Percentiles rank a stretch among this genome's conserved stretches.
Conservation (phyloP, 768 basidiomycete species). For the Tremella yokohamensis region DNA sequence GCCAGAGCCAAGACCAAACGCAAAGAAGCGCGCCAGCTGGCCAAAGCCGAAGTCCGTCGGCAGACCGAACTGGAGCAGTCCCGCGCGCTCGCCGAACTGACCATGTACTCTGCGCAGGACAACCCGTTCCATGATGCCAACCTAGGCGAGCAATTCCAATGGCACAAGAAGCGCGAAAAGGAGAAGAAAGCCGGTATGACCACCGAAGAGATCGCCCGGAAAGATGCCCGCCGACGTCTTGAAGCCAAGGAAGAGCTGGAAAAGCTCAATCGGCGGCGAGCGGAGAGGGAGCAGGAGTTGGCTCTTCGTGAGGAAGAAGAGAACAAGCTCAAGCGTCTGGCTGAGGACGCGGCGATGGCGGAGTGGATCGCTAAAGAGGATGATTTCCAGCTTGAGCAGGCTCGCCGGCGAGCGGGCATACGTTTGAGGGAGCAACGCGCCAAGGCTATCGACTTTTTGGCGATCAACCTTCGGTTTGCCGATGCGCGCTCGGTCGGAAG, state of each 20-base stretch:
- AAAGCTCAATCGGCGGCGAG: slow-evolving; percentile 78
- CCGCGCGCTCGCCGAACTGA: slow-evolving; percentile 80
- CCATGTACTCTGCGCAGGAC: slow-evolving; percentile 92
- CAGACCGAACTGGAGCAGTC: slow-evolving; percentile 65
- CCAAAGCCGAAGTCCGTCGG: slow-evolving; percentile 58
- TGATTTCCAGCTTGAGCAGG: slow-evolving; percentile 94
- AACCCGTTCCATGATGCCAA: slow-evolving; percentile 99
- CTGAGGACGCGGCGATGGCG: slow-evolving; percentile 95
- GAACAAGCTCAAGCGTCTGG: slow-evolving; percentile 75
- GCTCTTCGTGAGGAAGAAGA: slow-evolving; percentile 88
- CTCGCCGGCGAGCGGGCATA: slow-evolving; percentile 82
- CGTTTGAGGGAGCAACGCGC: slow-evolving; percentile 93
- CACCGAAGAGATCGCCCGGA: slow-evolving; percentile 69
- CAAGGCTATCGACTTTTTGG: slow-evolving; percentile 96
- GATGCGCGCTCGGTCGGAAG: slow-evolving; percentile 52
- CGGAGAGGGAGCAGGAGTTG: slow-evolving; percentile 87
- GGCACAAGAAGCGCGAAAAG: slow-evolving; percentile 98
- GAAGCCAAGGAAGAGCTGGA: slow-evolving; percentile 96
- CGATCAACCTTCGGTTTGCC: slow-evolving; percentile 91
- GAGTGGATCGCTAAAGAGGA: slow-evolving; percentile 97
- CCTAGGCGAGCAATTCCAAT: slow-evolving; percentile 90
- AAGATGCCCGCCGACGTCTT: slow-evolving; percentile 73
- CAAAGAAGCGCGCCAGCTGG: slow-evolving; percentile 75
- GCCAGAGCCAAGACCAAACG: slow-evolving; percentile 78
- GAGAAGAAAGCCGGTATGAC: slow-evolving; percentile 84